Evolutionary conservation across 371 early-diverging fungal genomes (phyloP).

Genomic region (Lichtheimia ramosa): DNA sequence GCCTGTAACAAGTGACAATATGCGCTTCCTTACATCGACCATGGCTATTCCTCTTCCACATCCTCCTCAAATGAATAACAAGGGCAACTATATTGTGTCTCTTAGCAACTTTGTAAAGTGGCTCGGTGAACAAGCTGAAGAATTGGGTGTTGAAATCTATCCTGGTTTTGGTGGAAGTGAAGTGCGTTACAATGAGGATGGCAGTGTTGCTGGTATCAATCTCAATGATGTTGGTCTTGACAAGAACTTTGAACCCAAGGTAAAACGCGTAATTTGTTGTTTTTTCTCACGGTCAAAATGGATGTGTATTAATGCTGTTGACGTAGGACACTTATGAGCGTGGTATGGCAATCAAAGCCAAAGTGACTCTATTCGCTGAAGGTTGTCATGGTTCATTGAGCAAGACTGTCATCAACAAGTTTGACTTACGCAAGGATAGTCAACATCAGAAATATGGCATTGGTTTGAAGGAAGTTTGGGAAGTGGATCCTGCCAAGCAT

Average conservation of each 20-base stretch:
- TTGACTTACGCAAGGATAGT: conserved; percentile 82
- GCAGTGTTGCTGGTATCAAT: conserved; percentile 90
- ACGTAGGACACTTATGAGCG: conserved; percentile 84
- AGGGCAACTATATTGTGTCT: conserved; percentile 96
- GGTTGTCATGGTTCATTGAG: conserved; percentile 97
- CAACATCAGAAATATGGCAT: conserved; percentile 90
- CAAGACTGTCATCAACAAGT: conserved; percentile 86
- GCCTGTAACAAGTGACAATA: conserved; percentile 84
- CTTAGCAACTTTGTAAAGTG: conserved; percentile 92
- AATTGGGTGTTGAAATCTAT: conserved; percentile 94
- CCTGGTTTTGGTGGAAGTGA: conserved; percentile 93
- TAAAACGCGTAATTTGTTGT: conserved; percentile 16
- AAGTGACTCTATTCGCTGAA: conserved; percentile 95
- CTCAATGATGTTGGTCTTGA: conserved; percentile 96
- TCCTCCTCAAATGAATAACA: conserved; percentile 95
- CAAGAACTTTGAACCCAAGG: conserved; percentile 86
- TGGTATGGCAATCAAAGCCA: conserved; percentile 95
- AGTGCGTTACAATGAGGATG: conserved; percentile 87
- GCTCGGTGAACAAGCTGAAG: conserved; percentile 97
- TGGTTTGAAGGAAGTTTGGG: conserved; percentile 98
- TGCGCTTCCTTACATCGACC: conserved; percentile 83
- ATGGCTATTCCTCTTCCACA: conserved; percentile 90
- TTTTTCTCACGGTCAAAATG: conserved; percentile 11
- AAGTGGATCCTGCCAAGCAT: conserved; percentile 86
- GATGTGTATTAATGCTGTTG: conserved; percentile 4